Percentiles rank a stretch among this genome's conserved stretches.
phyloP scores from a whole-genome alignment of 2,329 filamentous ascomycete species.

The Alternaria sp. region DNA sequence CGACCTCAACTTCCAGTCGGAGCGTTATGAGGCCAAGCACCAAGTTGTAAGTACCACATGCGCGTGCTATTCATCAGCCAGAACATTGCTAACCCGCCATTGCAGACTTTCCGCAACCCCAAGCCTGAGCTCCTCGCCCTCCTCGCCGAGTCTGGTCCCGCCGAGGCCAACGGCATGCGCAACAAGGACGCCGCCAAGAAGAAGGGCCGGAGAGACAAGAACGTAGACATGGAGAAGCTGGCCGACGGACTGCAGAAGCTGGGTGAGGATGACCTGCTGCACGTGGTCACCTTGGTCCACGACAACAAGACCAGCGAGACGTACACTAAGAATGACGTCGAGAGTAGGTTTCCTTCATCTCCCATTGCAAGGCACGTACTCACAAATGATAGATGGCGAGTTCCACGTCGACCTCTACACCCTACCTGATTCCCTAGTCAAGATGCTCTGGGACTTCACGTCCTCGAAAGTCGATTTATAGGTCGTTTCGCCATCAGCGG shows the following conservation, averaged over 20 bases:
- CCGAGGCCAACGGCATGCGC: conserved; percentile 67
- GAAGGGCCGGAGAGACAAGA: conserved; percentile 72
- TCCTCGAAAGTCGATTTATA: conserved; percentile 44
- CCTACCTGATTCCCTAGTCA: conserved; percentile 86
- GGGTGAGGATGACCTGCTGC: conserved; percentile 88
- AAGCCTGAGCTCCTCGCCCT: conserved; percentile 81
- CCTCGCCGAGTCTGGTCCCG: conserved; percentile 82
- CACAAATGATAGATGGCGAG: conserved; percentile 73
- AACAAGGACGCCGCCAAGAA: conserved; percentile 77
- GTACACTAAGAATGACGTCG: conserved; percentile 96
- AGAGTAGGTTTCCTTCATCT: conserved; percentile 68
- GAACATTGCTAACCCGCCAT: neutral
- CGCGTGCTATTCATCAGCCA: neutral
- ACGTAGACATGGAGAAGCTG: conserved; percentile 92
- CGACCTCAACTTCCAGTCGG: conserved; percentile 87
- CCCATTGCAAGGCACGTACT: conserved; percentile 6
- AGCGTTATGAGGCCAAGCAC: conserved; percentile 83
- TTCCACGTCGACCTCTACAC: conserved; percentile 99
- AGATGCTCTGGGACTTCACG: conserved; percentile 93
- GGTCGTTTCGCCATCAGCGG: neutral
- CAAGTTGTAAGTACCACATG: conserved; percentile 62
- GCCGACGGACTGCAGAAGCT: conserved; percentile 90
- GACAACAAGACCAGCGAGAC: conserved; percentile 94
- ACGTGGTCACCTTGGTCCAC: conserved; percentile 97
- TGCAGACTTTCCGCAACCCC: conserved; percentile 84